Evolutionary conservation across 257 asterid genomes (phyloP).

Genomic region (Cruciata laevipes): DNA sequence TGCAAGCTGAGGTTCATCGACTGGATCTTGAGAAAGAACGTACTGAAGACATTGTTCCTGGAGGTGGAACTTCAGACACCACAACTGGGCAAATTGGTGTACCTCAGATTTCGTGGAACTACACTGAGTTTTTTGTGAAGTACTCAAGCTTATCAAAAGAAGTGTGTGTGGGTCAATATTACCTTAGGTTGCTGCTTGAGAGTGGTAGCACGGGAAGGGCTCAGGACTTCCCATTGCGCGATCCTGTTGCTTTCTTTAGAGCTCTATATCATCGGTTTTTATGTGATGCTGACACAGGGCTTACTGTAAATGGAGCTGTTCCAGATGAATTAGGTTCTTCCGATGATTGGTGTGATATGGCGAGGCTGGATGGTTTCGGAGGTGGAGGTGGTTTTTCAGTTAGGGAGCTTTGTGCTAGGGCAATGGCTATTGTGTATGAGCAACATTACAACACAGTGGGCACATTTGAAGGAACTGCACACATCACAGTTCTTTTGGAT

Average conservation of each 20-base stretch:
- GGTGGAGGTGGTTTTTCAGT: conserved; percentile 99
- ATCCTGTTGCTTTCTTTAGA: conserved; percentile 92
- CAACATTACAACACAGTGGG: conserved; percentile 76
- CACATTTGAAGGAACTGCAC: conserved; percentile 96
- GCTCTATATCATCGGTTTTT: conserved; percentile 94
- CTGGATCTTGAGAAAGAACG: conserved; percentile 96
- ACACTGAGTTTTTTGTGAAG: conserved; percentile 81
- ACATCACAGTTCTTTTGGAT: conserved; percentile 88
- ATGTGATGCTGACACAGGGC: conserved; percentile 97
- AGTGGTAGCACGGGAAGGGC: conserved; percentile 79
- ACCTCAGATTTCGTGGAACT: conserved; percentile 96
- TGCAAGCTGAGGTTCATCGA: conserved; percentile 95
- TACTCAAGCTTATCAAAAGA: conserved; percentile 95
- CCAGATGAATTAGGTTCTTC: conserved; percentile 98
- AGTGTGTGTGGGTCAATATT: conserved; percentile 99
- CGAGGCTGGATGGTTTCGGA: conserved; percentile 97
- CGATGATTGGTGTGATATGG: conserved; percentile 99
- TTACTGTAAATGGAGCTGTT: conserved; percentile 90
- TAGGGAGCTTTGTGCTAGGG: conserved; percentile 99
- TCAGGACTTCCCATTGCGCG: conserved; percentile 91
- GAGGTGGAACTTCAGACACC: conserved; percentile 52
- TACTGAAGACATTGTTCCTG: conserved; percentile 90
- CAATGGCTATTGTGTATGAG: conserved; percentile 97
- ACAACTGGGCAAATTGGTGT: conserved; percentile 48
- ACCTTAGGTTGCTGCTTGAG: conserved; percentile 90